A percentile compares a stretch with the other conserved stretches of the same genome.
Evolutionary conservation across 2,329 filamentous ascomycete species (phyloP).

Genomic region (Lomentospora prolificans): DNA sequence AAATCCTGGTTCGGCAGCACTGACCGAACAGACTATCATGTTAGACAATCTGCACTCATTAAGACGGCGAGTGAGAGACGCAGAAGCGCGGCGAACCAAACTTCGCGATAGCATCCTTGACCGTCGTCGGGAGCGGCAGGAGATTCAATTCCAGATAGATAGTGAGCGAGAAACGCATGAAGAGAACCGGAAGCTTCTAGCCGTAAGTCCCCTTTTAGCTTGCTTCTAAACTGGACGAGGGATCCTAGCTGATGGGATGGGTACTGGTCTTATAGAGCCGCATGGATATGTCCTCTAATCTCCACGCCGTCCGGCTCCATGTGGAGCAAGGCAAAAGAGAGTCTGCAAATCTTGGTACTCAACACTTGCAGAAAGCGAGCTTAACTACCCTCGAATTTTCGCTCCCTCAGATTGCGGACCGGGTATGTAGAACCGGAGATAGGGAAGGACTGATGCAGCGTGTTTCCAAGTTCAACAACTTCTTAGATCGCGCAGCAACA

Average conservation of each 20-base stretch:
- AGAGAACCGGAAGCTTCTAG: conserved; percentile 29
- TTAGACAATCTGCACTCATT: conserved; percentile 50
- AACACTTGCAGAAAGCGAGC: conserved; percentile 38
- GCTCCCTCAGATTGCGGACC: conserved; percentile 42
- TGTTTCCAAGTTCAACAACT: conserved; percentile 52
- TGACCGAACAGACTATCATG: conserved; percentile 37
- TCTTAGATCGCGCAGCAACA: conserved; percentile 50
- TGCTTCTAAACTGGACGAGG: background rate
- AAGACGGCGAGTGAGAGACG: conserved; percentile 45
- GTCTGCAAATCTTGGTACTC: conserved; percentile 20
- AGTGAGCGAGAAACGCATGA: conserved; percentile 52
- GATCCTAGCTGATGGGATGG: background rate
- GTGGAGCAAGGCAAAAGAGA: conserved; percentile 40
- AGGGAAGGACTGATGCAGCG: conserved; percentile 44
- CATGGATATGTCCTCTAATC: conserved; percentile 43
- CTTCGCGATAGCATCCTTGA: conserved; percentile 51
- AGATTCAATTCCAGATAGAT: conserved; percentile 53
- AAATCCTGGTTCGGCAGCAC: background rate
- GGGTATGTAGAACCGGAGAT: conserved; percentile 38
- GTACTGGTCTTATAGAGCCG: conserved; percentile 25
- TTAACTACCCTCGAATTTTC: conserved; percentile 48
- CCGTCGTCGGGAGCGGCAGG: conserved; percentile 48
- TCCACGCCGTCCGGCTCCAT: conserved; percentile 54
- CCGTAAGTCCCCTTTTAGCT: background rate
- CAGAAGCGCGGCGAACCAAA: conserved; percentile 45